Evolutionary conservation across 805 yeast genomes (phyloP).

Genomic region (Diddensiella santjacobensis): DNA sequence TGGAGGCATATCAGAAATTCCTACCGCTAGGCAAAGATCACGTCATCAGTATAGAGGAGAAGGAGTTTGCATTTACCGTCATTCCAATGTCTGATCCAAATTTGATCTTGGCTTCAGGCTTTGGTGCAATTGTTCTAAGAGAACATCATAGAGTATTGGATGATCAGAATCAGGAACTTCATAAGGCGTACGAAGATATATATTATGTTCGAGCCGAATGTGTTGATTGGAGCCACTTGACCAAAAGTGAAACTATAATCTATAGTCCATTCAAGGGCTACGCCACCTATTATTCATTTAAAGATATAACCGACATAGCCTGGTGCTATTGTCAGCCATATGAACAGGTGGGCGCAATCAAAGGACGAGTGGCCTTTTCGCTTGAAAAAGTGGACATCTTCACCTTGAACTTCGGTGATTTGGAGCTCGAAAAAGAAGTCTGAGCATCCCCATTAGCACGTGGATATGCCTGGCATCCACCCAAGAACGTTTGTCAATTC

Average conservation of each 20-base stretch:
- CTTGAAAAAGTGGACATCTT: background rate
- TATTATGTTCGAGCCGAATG: slow-evolving; percentile 1
- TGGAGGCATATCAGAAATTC: background rate
- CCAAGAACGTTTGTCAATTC: too few species aligned
- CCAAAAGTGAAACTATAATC: slow-evolving; percentile 1
- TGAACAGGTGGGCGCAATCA: slow-evolving; percentile 1
- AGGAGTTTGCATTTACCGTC: background rate
- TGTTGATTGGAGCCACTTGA: slow-evolving; percentile 1
- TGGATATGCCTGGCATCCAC: too few species aligned
- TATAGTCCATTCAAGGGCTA: slow-evolving; percentile 9
- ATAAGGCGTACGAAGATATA: background rate
- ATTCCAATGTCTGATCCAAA: background rate
- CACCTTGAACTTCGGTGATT: background rate
- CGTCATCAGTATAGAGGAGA: background rate
- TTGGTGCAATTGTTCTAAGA: background rate
- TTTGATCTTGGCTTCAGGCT: background rate
- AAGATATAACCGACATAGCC: background rate
- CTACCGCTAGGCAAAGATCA: background rate
- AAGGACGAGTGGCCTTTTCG: slow-evolving; percentile 4
- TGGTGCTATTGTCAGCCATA: slow-evolving; percentile 9
- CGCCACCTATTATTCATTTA: slow-evolving; percentile 6
- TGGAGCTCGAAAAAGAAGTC: too few species aligned
- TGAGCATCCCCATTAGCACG: too few species aligned
- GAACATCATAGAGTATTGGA: background rate
- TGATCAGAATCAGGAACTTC: slow-evolving; percentile 1